These are phyloP conservation scores for Ophiognomonia clavigignenti-juglandacearum DNA, from an alignment of 2,329 filamentous ascomycete genomes.

Conservation along the genomic window DNA sequence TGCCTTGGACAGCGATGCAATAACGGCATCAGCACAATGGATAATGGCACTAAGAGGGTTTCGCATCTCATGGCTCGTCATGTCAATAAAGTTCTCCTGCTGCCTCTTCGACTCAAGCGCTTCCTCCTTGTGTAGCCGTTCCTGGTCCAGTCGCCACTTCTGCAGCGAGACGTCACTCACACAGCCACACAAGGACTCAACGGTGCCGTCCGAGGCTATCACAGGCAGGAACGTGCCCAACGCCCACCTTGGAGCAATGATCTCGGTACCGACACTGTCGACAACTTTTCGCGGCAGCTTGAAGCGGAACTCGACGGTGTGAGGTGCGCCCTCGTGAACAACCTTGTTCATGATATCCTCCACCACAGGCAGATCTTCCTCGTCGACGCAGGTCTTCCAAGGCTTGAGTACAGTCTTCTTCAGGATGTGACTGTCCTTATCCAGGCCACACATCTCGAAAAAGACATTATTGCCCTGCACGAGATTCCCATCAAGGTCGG, in stretches of 20 bases:
- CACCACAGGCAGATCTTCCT: conserved; percentile 39
- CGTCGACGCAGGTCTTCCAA: conserved; percentile 38
- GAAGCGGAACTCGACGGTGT: conserved; percentile 44
- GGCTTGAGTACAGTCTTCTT: conserved; percentile 32
- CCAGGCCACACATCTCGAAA: conserved; percentile 46
- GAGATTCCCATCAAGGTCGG: conserved; percentile 44
- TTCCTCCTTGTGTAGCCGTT: conserved; percentile 46
- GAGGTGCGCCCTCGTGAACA: conserved; percentile 34
- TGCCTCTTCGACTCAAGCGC: conserved; percentile 58
- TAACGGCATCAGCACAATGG: conserved; percentile 69
- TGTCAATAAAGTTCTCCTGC: conserved; percentile 79
- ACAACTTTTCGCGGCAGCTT: conserved; percentile 41
- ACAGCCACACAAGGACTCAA: conserved; percentile 45
- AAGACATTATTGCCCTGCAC: conserved; percentile 49
- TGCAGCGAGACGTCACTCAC: conserved; percentile 44
- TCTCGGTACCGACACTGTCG: conserved; percentile 38
- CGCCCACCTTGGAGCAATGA: conserved; percentile 42
- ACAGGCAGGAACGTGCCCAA: conserved; percentile 48
- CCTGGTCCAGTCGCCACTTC: conserved; percentile 46
- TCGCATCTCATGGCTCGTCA: conserved; percentile 67
- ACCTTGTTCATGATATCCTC: conserved; percentile 35
- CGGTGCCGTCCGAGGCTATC: conserved; percentile 38
- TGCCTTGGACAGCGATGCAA: conserved; percentile 41
- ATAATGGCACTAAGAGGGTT: conserved; percentile 71
- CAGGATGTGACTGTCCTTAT: conserved; percentile 33